A percentile compares a stretch with the other conserved stretches of the same genome.
phyloP scores from a whole-genome alignment of 768 basidiomycete species.

The Sarcodon aspratus region DNA sequence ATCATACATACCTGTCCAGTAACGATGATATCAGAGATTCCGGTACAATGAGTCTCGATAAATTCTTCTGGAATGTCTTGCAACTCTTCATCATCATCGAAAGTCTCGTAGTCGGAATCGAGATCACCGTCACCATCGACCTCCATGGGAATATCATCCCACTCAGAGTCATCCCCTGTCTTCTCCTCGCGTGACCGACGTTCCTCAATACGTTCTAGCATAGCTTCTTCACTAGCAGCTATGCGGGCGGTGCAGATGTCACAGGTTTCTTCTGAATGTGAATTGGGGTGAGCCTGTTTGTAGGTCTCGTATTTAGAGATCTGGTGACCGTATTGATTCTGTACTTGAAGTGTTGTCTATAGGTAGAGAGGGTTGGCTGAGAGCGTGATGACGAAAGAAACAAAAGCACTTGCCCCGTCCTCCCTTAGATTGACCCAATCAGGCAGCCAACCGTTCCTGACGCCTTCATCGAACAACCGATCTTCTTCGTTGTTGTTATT shows the following conservation, averaged over 20 bases:
- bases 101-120: conserved; percentile 15
- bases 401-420: conserved; percentile 12
- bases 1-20: conserved; percentile 38
- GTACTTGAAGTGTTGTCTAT: neutral
- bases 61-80: conserved; percentile 12
- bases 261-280: conserved; percentile 32
- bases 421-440: conserved; percentile 7
- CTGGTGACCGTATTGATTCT: neutral
- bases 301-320: conserved; percentile 29
- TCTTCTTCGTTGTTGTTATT: conserved; percentile 10
- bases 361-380: neutral
- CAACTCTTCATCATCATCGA: conserved; percentile 15
- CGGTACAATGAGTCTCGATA: conserved; percentile 29
- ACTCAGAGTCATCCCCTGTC: conserved; percentile 3
- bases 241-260: conserved; percentile 6
- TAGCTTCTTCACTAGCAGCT: conserved; percentile 5
- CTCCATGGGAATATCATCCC: conserved; percentile 9
- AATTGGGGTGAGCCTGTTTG: conserved; percentile 22
- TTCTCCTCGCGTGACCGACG: conserved; percentile 1
- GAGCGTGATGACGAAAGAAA: neutral
- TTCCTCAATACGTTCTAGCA: conserved; percentile 2
- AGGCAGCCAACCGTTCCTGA: conserved; percentile 32
- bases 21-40: conserved; percentile 49
- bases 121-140: conserved; percentile 7
- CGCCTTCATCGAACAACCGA: conserved; percentile 20